Evolutionary conservation across 495 filamentous ascomycete species (phyloP).

Genomic region (Penicillium psychrofluorescens): DNA sequence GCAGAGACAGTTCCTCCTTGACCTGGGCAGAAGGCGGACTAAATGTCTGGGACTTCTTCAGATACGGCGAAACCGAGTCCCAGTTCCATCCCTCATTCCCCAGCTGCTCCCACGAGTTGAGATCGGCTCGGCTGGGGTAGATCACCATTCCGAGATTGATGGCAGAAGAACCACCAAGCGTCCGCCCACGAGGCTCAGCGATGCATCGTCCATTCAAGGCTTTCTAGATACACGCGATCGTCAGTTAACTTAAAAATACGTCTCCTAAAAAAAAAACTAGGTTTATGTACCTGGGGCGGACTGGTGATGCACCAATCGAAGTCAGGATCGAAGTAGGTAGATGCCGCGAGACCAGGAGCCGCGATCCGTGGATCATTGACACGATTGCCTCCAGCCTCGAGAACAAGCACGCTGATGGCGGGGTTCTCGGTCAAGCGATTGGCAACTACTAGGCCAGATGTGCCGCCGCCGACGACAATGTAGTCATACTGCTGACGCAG

Average conservation of each 20-base stretch:
- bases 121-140: slow-evolving; percentile 26
- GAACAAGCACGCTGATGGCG: slow-evolving; percentile 33
- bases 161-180: slow-evolving; percentile 47
- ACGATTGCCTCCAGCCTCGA: slow-evolving; percentile 42
- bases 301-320: slow-evolving; percentile 48
- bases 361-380: slow-evolving; percentile 30
- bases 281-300: slow-evolving; percentile 32
- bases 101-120: slow-evolving; percentile 43
- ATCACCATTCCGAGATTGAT: slow-evolving; percentile 46
- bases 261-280: too few species aligned
- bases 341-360: slow-evolving; percentile 30
- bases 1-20: slow-evolving; percentile 1
- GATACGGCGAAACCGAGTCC: slow-evolving; percentile 36
- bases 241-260: too few species aligned
- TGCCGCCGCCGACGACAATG: too few species aligned
- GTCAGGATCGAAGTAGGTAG: slow-evolving; percentile 31
- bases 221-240: slow-evolving; percentile 2
- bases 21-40: slow-evolving; percentile 4
- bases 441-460: slow-evolving; percentile 10
- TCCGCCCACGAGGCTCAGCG: slow-evolving; percentile 37
- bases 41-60: slow-evolving; percentile 13
- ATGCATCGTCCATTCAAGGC: slow-evolving; percentile 13
- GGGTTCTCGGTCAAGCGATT: slow-evolving; percentile 38
- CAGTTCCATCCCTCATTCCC: slow-evolving; percentile 47
- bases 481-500: too few species aligned